These are phyloP conservation scores for Gossypium arboreum DNA, from an alignment of 345 rosid genomes.

Conservation along the genomic window DNA sequence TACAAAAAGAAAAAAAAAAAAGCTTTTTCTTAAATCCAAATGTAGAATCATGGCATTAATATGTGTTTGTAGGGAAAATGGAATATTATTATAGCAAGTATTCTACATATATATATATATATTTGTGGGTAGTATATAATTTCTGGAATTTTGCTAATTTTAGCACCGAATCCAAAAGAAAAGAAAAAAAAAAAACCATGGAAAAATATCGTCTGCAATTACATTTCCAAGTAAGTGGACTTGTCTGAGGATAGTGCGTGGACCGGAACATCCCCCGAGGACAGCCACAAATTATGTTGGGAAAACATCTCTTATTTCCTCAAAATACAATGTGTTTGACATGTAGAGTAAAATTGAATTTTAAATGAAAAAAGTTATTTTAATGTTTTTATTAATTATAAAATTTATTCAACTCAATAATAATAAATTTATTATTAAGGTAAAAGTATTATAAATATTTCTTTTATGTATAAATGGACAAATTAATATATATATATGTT, in stretches of 20 bases:
- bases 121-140: neutral
- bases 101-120: neutral
- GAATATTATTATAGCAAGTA: neutral
- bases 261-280: neutral
- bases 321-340: too few relatives aligned
- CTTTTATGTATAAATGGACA: too few relatives aligned
- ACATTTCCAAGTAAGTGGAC: neutral
- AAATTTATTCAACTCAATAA: too few relatives aligned
- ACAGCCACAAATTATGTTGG: neutral
- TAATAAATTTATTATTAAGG: too few relatives aligned
- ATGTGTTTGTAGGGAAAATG: neutral
- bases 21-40: conserved; percentile 6
- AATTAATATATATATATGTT: too few relatives aligned
- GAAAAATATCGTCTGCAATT: neutral
- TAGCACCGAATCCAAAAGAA: neutral
- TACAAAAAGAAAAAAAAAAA: neutral
- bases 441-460: too few relatives aligned
- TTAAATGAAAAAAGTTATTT: too few relatives aligned
- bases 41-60: conserved; percentile 13
- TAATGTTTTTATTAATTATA: too few relatives aligned
- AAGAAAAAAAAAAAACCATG: neutral
- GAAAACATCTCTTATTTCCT: too few relatives aligned
- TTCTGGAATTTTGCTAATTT: neutral
- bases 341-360: too few relatives aligned
- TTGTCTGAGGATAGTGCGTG: neutral